Percentiles rank a stretch among this genome's conserved stretches.
These are phyloP conservation scores for Hordeum pubiflorum DNA, from an alignment of 202 grass and related monocot species.

Conservation along the genomic window DNA sequence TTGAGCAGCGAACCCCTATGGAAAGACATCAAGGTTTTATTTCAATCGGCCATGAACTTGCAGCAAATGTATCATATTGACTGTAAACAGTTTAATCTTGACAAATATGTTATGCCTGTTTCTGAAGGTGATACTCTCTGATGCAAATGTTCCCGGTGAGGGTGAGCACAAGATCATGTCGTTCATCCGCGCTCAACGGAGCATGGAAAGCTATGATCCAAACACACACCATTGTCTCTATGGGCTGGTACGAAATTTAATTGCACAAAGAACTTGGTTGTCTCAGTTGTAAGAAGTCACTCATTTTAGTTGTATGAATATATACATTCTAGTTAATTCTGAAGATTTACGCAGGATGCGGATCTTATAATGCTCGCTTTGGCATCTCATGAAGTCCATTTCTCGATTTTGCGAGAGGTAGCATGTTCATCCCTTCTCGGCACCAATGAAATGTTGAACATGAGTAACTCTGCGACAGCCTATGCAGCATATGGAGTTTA, in stretches of 20 bases:
- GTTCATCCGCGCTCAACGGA: slow-evolving; percentile 46
- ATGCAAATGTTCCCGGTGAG: slow-evolving; percentile 71
- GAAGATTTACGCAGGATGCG: slow-evolving; percentile 35
- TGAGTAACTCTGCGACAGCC: not conserved
- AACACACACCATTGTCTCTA: slow-evolving; percentile 71
- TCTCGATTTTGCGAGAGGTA: slow-evolving; percentile 67
- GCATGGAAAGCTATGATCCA: slow-evolving; percentile 30
- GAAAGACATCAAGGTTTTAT: slow-evolving; percentile 46
- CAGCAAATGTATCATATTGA: not conserved
- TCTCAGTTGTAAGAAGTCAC: not conserved
- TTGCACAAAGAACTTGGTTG: not conserved
- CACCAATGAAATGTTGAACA: not conserved
- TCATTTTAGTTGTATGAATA: not conserved
- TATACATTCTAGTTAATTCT: not conserved
- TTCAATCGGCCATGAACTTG: not conserved
- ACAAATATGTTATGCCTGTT: not conserved
- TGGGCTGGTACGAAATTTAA: slow-evolving; percentile 35
- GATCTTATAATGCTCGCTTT: slow-evolving; percentile 63
- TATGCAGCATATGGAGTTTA: not conserved
- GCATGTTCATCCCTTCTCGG: not conserved
- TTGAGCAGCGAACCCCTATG: slow-evolving; percentile 39
- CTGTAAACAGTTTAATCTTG: not conserved
- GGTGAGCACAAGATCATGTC: slow-evolving; percentile 81
- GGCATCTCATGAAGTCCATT: slow-evolving; percentile 59
- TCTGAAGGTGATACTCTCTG: slow-evolving; percentile 54